Evolutionary conservation across 1,284 basidiomycete genomes (phyloP), one percentile per base, ranked within the genome.

Genomic region (Microbotryum violaceum): DNA sequence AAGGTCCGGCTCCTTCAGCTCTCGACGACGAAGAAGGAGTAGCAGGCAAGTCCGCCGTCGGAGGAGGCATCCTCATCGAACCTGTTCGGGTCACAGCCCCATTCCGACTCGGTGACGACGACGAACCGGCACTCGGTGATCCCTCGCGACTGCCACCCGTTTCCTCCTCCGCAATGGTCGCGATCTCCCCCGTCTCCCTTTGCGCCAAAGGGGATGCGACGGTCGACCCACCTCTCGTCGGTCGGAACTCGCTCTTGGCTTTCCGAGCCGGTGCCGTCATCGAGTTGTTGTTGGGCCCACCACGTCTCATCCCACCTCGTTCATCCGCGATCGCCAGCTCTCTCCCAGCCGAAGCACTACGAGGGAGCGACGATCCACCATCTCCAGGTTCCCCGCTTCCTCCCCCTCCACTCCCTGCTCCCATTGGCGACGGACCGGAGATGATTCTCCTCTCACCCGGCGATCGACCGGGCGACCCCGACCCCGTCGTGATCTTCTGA

Each of bases 401-500:
- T 46, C 25, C 37, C 21, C 54, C 60, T 37, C 54, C 5, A 45
- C 52, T 49, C 21, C 63, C 57, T 21, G 54, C 59, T 20, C 57
- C 50, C n/a, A 45, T 44, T 20, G 46, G 56, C 23, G 51, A 56
- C 23, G 37, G 12, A 12, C 37, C 37, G 9, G 37, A 42, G 6
- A 42, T 42, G 10, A 42, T 42, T 14, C 42, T 55, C 29, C 55
- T 48, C n/a, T 53, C 52, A 33, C 56, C 57, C 47, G 60, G 37
- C 16, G 37, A 42, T 42, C 56, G 42, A 21, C 45, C 51, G 46
- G 44, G 48, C 51, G 54, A 46, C 31, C 60, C 52, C n/a, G 64
- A 48, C 14, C 71, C 71, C 6, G 72, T 63, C 10, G 90, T 87
- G 85, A 98, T 94, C 78, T 94, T 96, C 68, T 89, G 87, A 72